These are phyloP conservation scores for Arxiozyma bovina DNA, from an alignment of 1,139 yeast genomes.

Conservation along the genomic window DNA sequence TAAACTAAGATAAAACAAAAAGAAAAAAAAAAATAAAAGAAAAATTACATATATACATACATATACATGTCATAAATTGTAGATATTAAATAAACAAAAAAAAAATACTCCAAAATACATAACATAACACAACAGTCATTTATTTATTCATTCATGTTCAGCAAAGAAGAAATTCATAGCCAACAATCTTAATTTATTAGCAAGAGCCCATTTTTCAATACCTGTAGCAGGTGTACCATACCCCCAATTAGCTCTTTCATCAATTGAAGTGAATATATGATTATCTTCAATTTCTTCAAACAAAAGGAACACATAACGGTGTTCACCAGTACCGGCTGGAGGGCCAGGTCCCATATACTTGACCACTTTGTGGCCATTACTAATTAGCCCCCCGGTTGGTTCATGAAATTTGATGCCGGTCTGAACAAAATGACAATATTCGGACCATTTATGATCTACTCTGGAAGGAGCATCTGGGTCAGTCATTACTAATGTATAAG, in stretches of 20 bases:
- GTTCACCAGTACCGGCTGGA: conserved; percentile 72
- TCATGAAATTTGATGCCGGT: conserved; percentile 44
- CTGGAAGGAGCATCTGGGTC: conserved; percentile 93
- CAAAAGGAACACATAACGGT: conserved; percentile 68
- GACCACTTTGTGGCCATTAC: conserved; percentile 28
- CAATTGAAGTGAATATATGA: conserved; percentile 14
- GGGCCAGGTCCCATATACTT: conserved; percentile 78
- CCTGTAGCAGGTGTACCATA: conserved; percentile 70
- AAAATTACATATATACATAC: neutral
- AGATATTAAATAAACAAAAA: neutral
- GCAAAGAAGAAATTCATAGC: conserved; percentile 78
- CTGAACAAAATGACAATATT: conserved; percentile 69
- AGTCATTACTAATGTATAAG: conserved; percentile 65
- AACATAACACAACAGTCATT: neutral
- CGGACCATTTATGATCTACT: conserved; percentile 79
- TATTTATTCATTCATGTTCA: conserved; percentile 38
- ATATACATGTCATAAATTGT: neutral
- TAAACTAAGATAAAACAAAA: too few relatives aligned
- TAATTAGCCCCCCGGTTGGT: conserved; percentile 14
- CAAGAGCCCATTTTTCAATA: conserved; percentile 61
- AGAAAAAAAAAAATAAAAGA: too few relatives aligned
- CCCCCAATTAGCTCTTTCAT: conserved; percentile 77
- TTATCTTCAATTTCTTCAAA: conserved; percentile 49
- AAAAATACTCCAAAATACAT: too few relatives aligned
- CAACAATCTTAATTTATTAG: conserved; percentile 55